Base-by-base conservation (phyloP, 768 basidiomycete species). In the Xerocomellus intermedius region DNA sequence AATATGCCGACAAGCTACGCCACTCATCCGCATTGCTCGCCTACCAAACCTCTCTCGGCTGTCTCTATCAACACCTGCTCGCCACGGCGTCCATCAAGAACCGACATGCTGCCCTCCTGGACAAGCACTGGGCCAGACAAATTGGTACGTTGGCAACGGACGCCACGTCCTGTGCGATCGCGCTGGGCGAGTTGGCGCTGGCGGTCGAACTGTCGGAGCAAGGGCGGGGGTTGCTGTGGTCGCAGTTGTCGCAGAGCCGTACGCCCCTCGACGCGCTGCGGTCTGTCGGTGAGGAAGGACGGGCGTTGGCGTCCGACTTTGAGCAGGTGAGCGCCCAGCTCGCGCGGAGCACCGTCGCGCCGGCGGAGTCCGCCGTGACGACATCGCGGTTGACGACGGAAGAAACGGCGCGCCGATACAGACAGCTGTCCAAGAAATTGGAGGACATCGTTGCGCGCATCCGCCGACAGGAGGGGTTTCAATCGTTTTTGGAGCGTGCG, bases 201-300 rank as follows among this genome's bases (percentile, higher is more conserved):
- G 70, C 67, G 38, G 55, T 76, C 8, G 73, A 76, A 44, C 70
- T 74, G 61, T 65, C 75, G 5, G 70, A 71, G 43, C 68, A 73
- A 30, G 69, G 71, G 2, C 62, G 69, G 6, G 63, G 66, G 3
- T 33, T 73, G 3, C 26, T 73, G 28, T 72, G 70, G 70, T 63
- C 71, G 1, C 64, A 69, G 12, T 32, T 73, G 51, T 54, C 61
- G 2, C 66, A 67, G 26, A 65, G 56, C 35, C 64, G 62, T 19
- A 66, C 62, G 8, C 59, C 71, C 4, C 54, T 73, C 4, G 68
- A 72, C 3, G 55, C 26, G 1, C 39, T 72, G 9, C 66, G 64
- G 9, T 57, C 44, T 0, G 17, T 56, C 7, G 42, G 66, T 17
- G 55, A 55, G 0, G 45, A 32, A 7, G 68, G 68, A 13, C 39